Evolutionary conservation across 805 yeast genomes (phyloP).

Genomic region (Ascoidea asiatica): DNA sequence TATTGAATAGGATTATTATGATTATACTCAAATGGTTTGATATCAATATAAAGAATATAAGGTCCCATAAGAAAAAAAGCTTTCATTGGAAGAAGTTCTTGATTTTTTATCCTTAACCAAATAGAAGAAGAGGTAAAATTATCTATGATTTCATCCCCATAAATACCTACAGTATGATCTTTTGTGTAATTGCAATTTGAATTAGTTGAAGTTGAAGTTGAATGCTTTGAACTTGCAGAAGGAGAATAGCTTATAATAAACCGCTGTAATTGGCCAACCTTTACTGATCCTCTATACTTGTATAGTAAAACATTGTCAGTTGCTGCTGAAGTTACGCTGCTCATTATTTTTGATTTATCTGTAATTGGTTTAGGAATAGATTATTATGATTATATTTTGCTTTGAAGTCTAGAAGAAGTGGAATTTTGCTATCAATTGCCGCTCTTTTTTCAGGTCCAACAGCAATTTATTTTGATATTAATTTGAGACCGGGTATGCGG

Average conservation of each 20-base stretch:
- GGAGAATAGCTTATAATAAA: not conserved
- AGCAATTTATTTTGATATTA: too few relatives aligned
- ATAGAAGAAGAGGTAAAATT: constrained; percentile 12
- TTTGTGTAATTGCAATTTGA: constrained; percentile 9
- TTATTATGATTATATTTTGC: too few relatives aligned
- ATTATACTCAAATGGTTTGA: constrained; percentile 40
- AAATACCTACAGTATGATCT: not conserved
- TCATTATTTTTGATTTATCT: too few relatives aligned
- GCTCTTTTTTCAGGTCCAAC: too few relatives aligned
- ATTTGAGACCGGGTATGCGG: too few relatives aligned
- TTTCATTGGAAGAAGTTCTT: constrained; percentile 43
- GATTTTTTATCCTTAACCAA: constrained; percentile 49
- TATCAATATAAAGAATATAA: constrained; percentile 58
- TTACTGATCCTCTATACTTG: not conserved
- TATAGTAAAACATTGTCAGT: not conserved
- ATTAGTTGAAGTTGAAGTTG: constrained; percentile 8
- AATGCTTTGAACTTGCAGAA: constrained; percentile 1
- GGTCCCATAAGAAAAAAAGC: constrained; percentile 76
- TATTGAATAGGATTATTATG: constrained; percentile 36
- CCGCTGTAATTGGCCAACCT: not conserved
- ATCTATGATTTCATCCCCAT: constrained; percentile 4
- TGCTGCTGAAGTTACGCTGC: not conserved
- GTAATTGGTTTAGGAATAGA: too few relatives aligned
- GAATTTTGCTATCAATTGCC: too few relatives aligned
- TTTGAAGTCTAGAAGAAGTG: too few relatives aligned